Percentiles rank a stretch among this genome's conserved stretches.
phyloP scores from a whole-genome alignment of 129 eudicot genomes.

The Flaveria sonorensis region DNA sequence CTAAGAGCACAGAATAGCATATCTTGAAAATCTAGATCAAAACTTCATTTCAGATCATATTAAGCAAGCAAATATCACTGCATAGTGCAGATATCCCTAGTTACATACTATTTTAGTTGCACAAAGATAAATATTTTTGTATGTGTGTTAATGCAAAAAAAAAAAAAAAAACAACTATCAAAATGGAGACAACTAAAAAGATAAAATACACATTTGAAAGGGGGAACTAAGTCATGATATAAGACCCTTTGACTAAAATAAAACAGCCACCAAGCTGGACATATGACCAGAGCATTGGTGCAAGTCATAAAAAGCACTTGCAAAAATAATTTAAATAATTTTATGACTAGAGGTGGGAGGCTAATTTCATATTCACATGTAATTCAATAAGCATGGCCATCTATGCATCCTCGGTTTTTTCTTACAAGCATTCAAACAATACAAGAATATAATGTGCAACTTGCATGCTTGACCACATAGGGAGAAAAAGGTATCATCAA shows the following conservation, averaged over 20 bases:
- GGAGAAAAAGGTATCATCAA: constrained; percentile 10
- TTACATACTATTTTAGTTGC: background rate
- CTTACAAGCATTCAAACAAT: background rate
- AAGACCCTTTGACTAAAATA: background rate
- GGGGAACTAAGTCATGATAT: background rate
- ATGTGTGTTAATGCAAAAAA: background rate
- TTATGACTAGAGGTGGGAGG: background rate
- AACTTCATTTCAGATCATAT: background rate
- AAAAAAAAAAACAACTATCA: background rate
- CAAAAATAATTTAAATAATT: background rate
- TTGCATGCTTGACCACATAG: background rate
- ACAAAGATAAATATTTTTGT: constrained; percentile 3
- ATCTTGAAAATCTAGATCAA: too few relatives aligned
- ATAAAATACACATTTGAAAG: background rate
- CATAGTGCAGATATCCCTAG: constrained; percentile 20
- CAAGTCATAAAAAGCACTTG: background rate
- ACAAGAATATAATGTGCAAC: background rate
- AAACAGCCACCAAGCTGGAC: background rate
- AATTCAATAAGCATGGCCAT: constrained; percentile 16
- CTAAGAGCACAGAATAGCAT: too few relatives aligned
- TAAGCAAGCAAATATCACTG: constrained; percentile 1
- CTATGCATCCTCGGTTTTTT: background rate
- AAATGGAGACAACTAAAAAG: background rate
- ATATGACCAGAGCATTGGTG: background rate
- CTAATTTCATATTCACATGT: background rate